Base-by-base conservation (phyloP, 176 grass and related monocot species). In the Hsuehochloa calcarea region DNA sequence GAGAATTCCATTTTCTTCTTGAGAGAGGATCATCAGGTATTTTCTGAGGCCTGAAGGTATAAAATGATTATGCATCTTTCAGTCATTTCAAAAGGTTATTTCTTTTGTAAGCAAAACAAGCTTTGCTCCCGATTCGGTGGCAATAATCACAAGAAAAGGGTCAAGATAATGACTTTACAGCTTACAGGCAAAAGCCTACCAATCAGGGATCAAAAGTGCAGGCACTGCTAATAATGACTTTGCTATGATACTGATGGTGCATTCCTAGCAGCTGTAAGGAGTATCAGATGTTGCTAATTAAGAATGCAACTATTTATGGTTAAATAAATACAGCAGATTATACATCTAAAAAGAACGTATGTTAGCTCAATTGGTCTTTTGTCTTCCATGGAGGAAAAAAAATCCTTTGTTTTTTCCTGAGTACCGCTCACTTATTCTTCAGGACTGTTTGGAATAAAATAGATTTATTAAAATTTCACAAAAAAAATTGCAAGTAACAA, bases 161-260 rank as follows among this genome's bases (percentile, higher is more conserved):
- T 35, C 34, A 52, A 85, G 70, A 0, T 46, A 52, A 15, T 50
- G 44, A 20, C 71, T 86, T 82, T 72, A 82, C 80, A 72, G 17
- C 52, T 61, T 85, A 69, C 77, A 59, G 76, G n/a, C 0, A n/a
- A 72, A 85, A 75, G 44, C 44, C 35, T 78, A 78, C 3, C 35
- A 58, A 6, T 15, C 37, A 25, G 54, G 26, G 70, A 82, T 81
- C 82, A 86, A 82, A 90, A 59, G 65, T 66, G 46, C 65, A 65
- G 46, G 5, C 78, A 4, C 65, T 14, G 51, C 23, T 81, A 56
- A 38, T 72, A 31, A 76, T 55, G 22, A 22, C 15, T 90, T 76
- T 64, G 72, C 22, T 71, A 82, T 71, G 19, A 56, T 58, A 25
- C 43, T 49, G n/a, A 60, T 1, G n/a, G 56, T 60, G 56, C 56